A percentile compares a stretch with the other conserved stretches of the same genome.
These are phyloP conservation scores for Pyropia yezoensis DNA, from an alignment of 23 red algal species.

Conservation along the genomic window DNA sequence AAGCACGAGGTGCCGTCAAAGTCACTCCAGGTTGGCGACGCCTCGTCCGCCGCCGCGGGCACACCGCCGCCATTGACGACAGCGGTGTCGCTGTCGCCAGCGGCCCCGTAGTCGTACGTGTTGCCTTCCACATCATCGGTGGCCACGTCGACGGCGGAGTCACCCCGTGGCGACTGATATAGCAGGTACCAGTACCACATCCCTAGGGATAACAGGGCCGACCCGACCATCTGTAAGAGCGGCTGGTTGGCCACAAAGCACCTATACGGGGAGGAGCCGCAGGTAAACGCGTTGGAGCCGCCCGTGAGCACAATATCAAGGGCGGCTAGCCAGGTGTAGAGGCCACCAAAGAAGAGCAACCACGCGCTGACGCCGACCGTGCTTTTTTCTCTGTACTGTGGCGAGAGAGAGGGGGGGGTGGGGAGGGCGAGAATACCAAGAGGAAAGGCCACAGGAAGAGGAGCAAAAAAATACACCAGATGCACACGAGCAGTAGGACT, in stretches of 20 bases:
- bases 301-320: constrained; percentile 50
- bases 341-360: constrained; percentile 63
- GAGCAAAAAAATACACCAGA: too few relatives aligned
- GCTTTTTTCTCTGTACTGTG: too few relatives aligned
- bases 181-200: constrained; percentile 85
- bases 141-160: not conserved
- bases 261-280: constrained; percentile 8
- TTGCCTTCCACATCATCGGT: constrained; percentile 2
- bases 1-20: constrained; percentile 46
- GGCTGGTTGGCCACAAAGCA: constrained; percentile 63
- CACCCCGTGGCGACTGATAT: constrained; percentile 12
- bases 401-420: too few relatives aligned
- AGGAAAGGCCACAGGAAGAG: too few relatives aligned
- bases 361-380: constrained; percentile 56
- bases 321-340: constrained; percentile 68
- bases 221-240: constrained; percentile 47
- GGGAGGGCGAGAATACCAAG: too few relatives aligned
- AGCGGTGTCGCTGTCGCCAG: not conserved
- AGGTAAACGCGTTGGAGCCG: constrained; percentile 6
- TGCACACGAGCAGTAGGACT: not conserved
- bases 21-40: not conserved
- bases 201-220: constrained; percentile 19
- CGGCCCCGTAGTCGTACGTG: not conserved
- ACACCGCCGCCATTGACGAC: too few relatives aligned
- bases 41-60: not conserved